Evolutionary conservation across 2,329 filamentous ascomycete genomes (phyloP).

Genomic region (Meredithiella fracta): DNA sequence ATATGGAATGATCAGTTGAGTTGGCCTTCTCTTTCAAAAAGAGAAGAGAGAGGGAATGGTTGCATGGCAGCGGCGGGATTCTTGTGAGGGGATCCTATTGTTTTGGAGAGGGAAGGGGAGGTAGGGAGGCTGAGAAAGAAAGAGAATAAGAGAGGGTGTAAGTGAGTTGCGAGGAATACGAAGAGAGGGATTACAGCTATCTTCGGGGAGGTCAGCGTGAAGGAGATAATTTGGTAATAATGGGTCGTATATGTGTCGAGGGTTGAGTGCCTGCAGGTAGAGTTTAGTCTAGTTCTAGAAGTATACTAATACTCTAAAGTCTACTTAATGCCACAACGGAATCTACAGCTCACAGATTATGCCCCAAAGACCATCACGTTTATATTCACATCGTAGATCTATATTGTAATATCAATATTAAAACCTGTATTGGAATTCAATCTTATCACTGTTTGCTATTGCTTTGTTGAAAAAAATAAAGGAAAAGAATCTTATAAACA

Average conservation of each 20-base stretch:
- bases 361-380: neutral
- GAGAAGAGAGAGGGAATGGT: neutral
- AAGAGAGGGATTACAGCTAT: neutral
- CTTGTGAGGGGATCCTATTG: neutral
- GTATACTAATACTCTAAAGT: too few relatives aligned
- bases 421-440: neutral
- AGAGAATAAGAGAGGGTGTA: neutral
- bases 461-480: slow-evolving; percentile 7
- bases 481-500: neutral
- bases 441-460: slow-evolving; percentile 1
- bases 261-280: too few relatives aligned
- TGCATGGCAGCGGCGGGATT: neutral
- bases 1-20: too few relatives aligned
- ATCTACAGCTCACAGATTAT: too few relatives aligned
- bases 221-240: neutral
- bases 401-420: neutral
- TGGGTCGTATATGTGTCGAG: neutral
- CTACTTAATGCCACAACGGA: too few relatives aligned
- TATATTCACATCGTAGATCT: neutral
- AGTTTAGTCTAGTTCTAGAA: too few relatives aligned
- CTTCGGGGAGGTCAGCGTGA: too few relatives aligned
- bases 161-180: neutral
- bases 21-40: neutral
- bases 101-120: neutral
- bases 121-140: neutral